These are phyloP conservation scores for Candida morakotiae DNA, from an alignment of 805 yeast genomes.

Conservation along the genomic window DNA sequence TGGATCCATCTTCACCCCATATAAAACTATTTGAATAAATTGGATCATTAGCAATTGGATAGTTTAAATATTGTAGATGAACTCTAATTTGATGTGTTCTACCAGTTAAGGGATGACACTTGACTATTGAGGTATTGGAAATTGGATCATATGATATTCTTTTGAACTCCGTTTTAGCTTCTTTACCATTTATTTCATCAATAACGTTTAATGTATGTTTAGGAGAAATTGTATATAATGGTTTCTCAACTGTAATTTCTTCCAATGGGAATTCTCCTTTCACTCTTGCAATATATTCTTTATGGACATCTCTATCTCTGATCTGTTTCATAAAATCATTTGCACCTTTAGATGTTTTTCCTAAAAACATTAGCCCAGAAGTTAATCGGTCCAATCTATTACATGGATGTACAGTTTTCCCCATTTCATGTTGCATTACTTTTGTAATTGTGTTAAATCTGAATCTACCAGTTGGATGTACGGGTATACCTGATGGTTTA, in stretches of 20 bases:
- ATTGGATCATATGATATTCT: constrained; percentile 59
- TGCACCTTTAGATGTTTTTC: constrained; percentile 76
- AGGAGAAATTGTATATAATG: constrained; percentile 70
- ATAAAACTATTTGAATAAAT: constrained; percentile 71
- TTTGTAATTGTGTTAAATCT: constrained; percentile 73
- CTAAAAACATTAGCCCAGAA: constrained; percentile 89
- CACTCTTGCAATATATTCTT: constrained; percentile 85
- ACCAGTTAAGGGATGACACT: constrained; percentile 86
- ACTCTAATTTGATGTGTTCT: constrained; percentile 95
- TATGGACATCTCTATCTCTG: constrained; percentile 67
- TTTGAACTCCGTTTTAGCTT: constrained; percentile 68
- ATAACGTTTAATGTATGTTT: constrained; percentile 61
- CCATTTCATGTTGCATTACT: constrained; percentile 67
- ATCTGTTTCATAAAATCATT: constrained; percentile 69
- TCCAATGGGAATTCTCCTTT: constrained; percentile 74
- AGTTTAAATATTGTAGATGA: constrained; percentile 73
- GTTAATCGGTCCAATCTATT: constrained; percentile 88
- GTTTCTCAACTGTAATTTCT: constrained; percentile 57
- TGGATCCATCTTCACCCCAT: constrained; percentile 69
- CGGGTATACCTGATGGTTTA: constrained; percentile 93
- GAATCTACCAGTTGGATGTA: constrained; percentile 90
- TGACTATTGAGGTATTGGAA: constrained; percentile 63
- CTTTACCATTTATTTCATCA: constrained; percentile 52
- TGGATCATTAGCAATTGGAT: constrained; percentile 54
- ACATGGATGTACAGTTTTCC: constrained; percentile 67